Evolutionary conservation across 345 rosid species (phyloP), one percentile per base, ranked within the genome.

Genomic region (Salix dunnii): DNA sequence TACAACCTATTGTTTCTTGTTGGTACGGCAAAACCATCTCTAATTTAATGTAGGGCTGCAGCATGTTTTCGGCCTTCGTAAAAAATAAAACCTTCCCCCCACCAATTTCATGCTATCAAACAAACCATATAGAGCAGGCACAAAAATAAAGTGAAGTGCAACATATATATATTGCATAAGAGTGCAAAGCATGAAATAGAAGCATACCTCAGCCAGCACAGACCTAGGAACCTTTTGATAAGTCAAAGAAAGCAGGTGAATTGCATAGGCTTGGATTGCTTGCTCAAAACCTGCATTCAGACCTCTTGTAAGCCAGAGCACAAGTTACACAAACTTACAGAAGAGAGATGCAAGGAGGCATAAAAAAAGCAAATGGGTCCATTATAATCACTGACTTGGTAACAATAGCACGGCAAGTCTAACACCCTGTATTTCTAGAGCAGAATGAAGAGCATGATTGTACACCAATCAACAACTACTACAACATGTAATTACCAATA

Each of bases 121-220:
- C 30, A 27, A 27, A 51, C 7, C 21, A 64, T n/a, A 30, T 4
- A 35, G 11, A 42, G 33, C 46, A 69, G 38, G 21, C 6, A 58
- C 43, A 27, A 68, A 61, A 72, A 80, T 14, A 48, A 68, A 17
- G 23, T 1, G 62, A 48, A 48, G 12, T 2, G 4, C 68, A 43
- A 16, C 23, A 21, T n/a, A 61, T 13, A 61, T 13, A 40, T 20
- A 17, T 55, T 6, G 42, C 42, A 33, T 8, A 23, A 7, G 21
- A 61, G 6, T 25, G 61, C 9, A 70, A 72, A 5, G 55, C 68
- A 49, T 35, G 49, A 77, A 70, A 40, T 3, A 36, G 40, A 53
- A 71, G 70, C 85, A 82, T 90, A 96, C 99, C 98, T 94, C 99
- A 28, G 98, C 95, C 70, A 96, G 87, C 30, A 96, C 92, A 78